Percentiles rank a stretch among this genome's conserved stretches.
Conservation (phyloP, 176 grass and related monocot genomes). For the Elaeis guineensis region DNA sequence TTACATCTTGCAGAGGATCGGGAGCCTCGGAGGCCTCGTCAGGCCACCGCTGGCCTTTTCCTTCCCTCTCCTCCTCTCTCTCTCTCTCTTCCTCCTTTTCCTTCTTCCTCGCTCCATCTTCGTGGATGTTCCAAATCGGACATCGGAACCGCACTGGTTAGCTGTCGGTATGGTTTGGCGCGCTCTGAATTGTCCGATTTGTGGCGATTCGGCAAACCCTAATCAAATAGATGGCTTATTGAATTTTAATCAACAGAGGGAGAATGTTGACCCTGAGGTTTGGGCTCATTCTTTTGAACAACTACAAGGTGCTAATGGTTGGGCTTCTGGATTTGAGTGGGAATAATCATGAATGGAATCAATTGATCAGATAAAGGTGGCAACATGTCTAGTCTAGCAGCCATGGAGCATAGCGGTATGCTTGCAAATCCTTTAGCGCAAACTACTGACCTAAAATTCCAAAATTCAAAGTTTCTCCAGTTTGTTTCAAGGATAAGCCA, state of each 20-base stretch:
- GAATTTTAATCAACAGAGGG: constrained; percentile 61
- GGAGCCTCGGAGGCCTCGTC: no score
- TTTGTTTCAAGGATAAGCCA: constrained; percentile 99
- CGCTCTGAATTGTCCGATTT: no score
- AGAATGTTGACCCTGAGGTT: constrained; percentile 67
- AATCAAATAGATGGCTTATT: constrained; percentile 86
- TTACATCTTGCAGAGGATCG: no score
- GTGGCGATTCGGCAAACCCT: no score
- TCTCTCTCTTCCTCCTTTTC: no score
- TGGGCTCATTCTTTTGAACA: constrained; percentile 91
- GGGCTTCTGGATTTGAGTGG: constrained; percentile 80
- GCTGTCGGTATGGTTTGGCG: no score
- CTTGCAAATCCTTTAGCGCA: constrained; percentile 83
- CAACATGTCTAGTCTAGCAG: constrained; percentile 46
- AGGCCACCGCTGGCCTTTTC: no score
- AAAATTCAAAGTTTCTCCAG: constrained; percentile 98
- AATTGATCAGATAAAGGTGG: constrained; percentile 43
- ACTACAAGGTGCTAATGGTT: constrained; percentile 85
- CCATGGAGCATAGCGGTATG: constrained; percentile 92
- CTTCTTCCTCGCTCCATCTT: no score
- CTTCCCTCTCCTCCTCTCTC: no score
- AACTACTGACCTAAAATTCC: constrained; percentile 86
- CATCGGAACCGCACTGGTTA: no score
- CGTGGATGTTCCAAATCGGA: no score
- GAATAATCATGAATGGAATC: no score